Evolutionary conservation across 176 grass and related monocot species (phyloP).

Genomic region (Alopecurus myosuroides): DNA sequence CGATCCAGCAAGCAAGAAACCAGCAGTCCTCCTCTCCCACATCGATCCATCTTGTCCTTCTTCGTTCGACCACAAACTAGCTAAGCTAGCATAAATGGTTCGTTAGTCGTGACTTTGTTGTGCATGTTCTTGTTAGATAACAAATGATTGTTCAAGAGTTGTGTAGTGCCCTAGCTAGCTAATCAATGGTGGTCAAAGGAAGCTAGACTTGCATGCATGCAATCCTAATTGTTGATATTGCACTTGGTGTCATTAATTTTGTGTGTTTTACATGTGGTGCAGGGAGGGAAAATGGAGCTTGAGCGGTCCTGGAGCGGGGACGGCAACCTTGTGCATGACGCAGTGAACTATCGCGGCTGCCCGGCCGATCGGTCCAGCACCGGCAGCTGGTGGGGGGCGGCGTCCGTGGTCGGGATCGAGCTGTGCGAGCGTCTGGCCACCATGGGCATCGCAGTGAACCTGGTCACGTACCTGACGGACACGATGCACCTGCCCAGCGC

Average conservation of each 20-base stretch:
- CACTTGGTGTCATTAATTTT: too few relatives aligned
- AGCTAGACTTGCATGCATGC: not conserved
- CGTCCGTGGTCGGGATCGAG: slow-evolving; percentile 73
- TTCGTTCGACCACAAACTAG: not conserved
- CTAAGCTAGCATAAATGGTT: not conserved
- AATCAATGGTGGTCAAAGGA: not conserved
- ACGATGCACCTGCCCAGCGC: slow-evolving; percentile 91
- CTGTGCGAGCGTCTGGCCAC: slow-evolving; percentile 84
- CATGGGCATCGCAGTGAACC: slow-evolving; percentile 91
- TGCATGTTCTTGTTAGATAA: not conserved
- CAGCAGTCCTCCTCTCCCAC: not conserved
- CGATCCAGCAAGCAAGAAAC: not conserved
- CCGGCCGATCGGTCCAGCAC: slow-evolving; percentile 60
- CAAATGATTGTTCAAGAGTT: not conserved
- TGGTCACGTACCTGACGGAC: slow-evolving; percentile 68
- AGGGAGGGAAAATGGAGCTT: not conserved
- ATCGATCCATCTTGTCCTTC: not conserved
- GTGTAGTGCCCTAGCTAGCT: not conserved
- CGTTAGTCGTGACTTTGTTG: not conserved
- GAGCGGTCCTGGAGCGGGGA: not conserved
- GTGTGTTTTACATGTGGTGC: not conserved
- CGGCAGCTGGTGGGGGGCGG: slow-evolving; percentile 72
- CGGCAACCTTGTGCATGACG: slow-evolving; percentile 42
- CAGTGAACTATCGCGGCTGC: slow-evolving; percentile 70
- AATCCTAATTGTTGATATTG: not conserved